Conservation (phyloP, 306 rosid genomes). For the Cicer pinnatifidum region DNA sequence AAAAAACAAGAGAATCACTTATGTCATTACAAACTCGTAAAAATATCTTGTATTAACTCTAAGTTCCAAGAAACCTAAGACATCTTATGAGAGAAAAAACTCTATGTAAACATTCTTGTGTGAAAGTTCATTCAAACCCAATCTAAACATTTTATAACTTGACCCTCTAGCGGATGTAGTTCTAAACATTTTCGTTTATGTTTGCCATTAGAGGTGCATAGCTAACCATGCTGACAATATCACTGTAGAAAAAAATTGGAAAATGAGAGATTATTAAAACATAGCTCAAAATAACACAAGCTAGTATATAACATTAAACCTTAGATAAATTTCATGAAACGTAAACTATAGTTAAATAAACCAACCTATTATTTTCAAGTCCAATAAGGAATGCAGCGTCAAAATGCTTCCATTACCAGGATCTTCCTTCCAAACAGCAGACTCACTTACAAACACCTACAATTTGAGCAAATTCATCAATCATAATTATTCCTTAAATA, state of each 20-base stretch:
- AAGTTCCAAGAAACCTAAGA: too few relatives aligned
- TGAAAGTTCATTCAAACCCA: too few relatives aligned
- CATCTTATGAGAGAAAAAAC: too few relatives aligned
- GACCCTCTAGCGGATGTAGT: too few relatives aligned
- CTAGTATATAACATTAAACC: neutral
- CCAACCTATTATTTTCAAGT: conserved; percentile 76
- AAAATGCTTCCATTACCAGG: conserved; percentile 65
- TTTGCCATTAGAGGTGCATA: conserved; percentile 83
- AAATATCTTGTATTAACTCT: too few relatives aligned
- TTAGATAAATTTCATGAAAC: too few relatives aligned
- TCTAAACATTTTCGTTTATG: too few relatives aligned
- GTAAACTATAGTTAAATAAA: neutral
- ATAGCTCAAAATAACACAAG: neutral
- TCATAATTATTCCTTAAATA: neutral
- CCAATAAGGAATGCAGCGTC: conserved; percentile 86
- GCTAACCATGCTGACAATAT: conserved; percentile 70
- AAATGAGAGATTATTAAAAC: neutral
- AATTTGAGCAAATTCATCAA: neutral
- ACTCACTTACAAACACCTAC: conserved; percentile 92
- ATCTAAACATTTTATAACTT: too few relatives aligned
- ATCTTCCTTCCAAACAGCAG: conserved; percentile 70
- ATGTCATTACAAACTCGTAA: too few relatives aligned
- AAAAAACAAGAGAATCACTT: too few relatives aligned
- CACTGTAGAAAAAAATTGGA: conserved; percentile 47
- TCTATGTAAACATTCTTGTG: too few relatives aligned